Base-by-base conservation (phyloP, 2,329 filamentous ascomycete species). In the Bretziella fagacearum region DNA sequence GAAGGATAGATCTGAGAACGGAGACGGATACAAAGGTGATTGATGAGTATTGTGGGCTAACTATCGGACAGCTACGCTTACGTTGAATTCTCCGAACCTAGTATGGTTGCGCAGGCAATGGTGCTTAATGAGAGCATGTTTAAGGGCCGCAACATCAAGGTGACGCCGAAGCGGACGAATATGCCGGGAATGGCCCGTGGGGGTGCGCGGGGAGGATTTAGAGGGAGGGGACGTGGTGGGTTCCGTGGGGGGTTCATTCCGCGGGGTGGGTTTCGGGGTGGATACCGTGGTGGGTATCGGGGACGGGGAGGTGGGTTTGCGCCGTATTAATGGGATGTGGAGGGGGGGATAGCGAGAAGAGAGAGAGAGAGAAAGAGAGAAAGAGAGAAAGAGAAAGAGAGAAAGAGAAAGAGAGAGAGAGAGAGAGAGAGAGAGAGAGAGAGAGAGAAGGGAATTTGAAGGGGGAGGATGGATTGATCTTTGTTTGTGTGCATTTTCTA, bases 61-160 rank as follows among this genome's bases (percentile, higher is more conserved):
- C n/a, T n/a, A n/a, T 39, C 29, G 40, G 54, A 48, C 64, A 95
- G 87, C 54, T 98, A 98, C 67, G 91, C 91, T 59, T 98, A 98
- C 65, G 91, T 98, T 57, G 91, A 98, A 65, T 98, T 98, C 61
- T 81, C 84, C 51, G 91, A 96, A 66, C 86, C 91, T 42, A 87
- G 77, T 63, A 71, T 95, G 52, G 89, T 98, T 53, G 85, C 84
- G 41, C 84, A 93, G 62, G 91, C 91, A 22, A 73, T 98, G 52
- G 86, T 96, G 33, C 70, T 98, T 49, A 96, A 98, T 62, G 91
- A 98, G 66, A 95, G 86, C 63, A 73, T 93, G 49, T 94, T 98
- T 67, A 86, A 91, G 58, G 87, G 85, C 53, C 78, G 91, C 58
- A 93, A 91, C 62, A 77, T 98, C 62, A 98, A 98, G 77, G 91